These are phyloP conservation scores for Fraxinus ornus DNA, from an alignment of 305 asterid genomes.

Conservation along the genomic window DNA sequence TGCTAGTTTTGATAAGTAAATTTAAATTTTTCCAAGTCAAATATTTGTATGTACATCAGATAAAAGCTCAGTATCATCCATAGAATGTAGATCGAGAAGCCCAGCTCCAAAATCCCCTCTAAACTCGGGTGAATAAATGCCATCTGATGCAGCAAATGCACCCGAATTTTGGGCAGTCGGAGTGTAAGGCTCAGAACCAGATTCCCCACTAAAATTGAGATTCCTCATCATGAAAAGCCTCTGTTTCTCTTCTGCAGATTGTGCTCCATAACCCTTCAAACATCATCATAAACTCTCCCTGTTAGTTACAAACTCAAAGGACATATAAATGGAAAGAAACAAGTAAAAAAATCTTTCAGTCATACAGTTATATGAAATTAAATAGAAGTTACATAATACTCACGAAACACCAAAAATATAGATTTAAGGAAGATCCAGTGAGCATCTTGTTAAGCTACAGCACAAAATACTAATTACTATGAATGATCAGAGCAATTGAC, in stretches of 20 bases:
- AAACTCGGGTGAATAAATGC: slow-evolving; percentile 77
- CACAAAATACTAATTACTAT: background rate
- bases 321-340: background rate
- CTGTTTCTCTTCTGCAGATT: slow-evolving; percentile 96
- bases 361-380: background rate
- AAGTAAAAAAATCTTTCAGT: background rate
- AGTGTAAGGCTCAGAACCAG: slow-evolving; percentile 72
- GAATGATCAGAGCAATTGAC: background rate
- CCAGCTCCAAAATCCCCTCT: slow-evolving; percentile 99
- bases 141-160: slow-evolving; percentile 63
- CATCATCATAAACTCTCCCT: slow-evolving; percentile 31
- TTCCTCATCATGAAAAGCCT: slow-evolving; percentile 94
- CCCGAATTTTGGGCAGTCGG: slow-evolving; percentile 78
- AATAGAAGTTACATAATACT: background rate
- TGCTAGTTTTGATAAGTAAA: slow-evolving; percentile 20
- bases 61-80: slow-evolving; percentile 99
- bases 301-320: slow-evolving; percentile 1
- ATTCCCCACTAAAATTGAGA: slow-evolving; percentile 84
- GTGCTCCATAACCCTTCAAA: slow-evolving; percentile 92
- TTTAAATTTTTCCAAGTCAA: background rate
- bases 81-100: slow-evolving; percentile 93
- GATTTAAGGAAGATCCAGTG: background rate
- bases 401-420: background rate
- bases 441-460: background rate
- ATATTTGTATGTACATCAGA: slow-evolving; percentile 63